These are phyloP conservation scores for Colletotrichum sp. DNA, from an alignment of 2,329 filamentous ascomycete species.

Conservation along the genomic window DNA sequence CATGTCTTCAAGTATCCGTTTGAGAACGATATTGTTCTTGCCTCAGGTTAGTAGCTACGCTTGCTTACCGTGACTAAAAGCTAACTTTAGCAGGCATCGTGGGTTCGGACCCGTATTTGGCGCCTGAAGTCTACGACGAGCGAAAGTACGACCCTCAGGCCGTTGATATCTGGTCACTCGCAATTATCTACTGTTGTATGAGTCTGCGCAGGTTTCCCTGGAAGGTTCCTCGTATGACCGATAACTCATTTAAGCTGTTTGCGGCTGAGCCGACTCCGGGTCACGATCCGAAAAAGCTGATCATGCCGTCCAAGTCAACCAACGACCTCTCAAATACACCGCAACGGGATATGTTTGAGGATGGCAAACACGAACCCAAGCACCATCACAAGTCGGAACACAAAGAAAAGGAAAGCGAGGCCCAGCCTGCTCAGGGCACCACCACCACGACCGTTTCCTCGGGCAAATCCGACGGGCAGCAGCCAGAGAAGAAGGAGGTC, in stretches of 20 bases:
- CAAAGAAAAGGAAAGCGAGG: background rate
- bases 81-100: conserved; percentile 60
- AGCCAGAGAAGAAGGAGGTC: conserved; percentile 70
- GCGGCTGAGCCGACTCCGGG: conserved; percentile 83
- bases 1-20: conserved; percentile 98
- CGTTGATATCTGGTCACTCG: conserved; percentile 96
- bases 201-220: conserved; percentile 92
- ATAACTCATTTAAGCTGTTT: conserved; percentile 96
- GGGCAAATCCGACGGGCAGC: conserved; percentile 3
- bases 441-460: conserved; percentile 15
- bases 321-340: conserved; percentile 46
- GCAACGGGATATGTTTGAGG: conserved; percentile 43
- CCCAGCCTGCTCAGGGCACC: conserved; percentile 17
- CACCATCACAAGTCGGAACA: conserved; percentile 9
- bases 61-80: background rate
- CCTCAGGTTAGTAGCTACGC: conserved; percentile 67
- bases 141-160: conserved; percentile 93
- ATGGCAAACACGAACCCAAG: conserved; percentile 28
- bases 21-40: conserved; percentile 83
- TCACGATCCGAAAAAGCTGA: conserved; percentile 61
- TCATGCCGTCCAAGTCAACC: conserved; percentile 50
- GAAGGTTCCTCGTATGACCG: conserved; percentile 90
- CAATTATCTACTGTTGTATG: conserved; percentile 99
- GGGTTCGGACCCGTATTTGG: conserved; percentile 91
- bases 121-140: conserved; percentile 94